Base-by-base conservation (phyloP, 495 filamentous ascomycete species). In the Penicillium argentinense region DNA sequence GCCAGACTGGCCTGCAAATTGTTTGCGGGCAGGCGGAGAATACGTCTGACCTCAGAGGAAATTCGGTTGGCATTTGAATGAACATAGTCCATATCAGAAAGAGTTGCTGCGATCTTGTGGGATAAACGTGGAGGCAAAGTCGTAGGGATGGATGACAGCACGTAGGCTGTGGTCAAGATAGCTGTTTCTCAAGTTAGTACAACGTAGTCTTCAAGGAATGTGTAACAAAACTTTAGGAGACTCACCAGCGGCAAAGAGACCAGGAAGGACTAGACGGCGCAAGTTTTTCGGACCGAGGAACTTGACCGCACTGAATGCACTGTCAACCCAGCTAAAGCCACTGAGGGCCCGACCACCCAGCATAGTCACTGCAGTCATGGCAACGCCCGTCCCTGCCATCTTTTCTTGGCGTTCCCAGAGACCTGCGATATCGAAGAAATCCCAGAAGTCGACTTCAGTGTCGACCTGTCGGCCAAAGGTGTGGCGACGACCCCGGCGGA, bases 351-450 rank as follows among this genome's bases (percentile, higher is more conserved):
- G 79, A 9, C 84, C 80, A 39, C 91, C 89, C 8, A 96, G 74
- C 14, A 93, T 85, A 46, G 89, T 89, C n/a, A 85, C 88, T 22
- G 92, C 82, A 2, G 93, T 97, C 67, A 98, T 76, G 28, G 95
- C 92, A 84, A 97, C 87, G 49, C 93, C 83, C 21, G 90, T 90
- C 27, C 90, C 89, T 11, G 89, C 91, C 29, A 93, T 71, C 72
- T 97, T 97, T 73, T 98, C 95, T 62, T 98, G 91, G 37, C 82
- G 77, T 56, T 97, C 89, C 74, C 93, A 83, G 8, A 96, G 72
- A 9, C 80, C 84, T 24, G 78, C 73, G 57, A 91, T 72, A 63
- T 98, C 95, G 62, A 97, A 89, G 72, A 98, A 96, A 64, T 98
- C 93, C 78, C 79, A 86, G 0, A 95, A 45, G 53, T 97, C 91